Percentiles rank a stretch among this genome's conserved stretches.
Conservation (phyloP, 176 grass and related monocot species). For the Dactylis glomerata region DNA sequence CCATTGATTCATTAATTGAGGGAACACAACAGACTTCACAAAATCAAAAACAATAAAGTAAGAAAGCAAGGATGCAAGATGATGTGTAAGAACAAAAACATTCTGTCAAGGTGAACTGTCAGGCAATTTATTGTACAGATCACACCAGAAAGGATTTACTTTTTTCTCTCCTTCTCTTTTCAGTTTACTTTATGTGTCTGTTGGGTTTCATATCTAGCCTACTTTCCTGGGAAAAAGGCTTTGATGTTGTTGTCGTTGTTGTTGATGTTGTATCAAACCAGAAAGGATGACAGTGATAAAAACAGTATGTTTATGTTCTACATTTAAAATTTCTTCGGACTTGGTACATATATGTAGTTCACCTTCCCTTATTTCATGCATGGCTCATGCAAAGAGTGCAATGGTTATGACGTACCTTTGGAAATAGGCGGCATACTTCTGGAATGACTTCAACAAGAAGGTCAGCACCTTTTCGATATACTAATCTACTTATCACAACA, state of each 20-base stretch:
- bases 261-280: too few species aligned
- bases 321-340: not conserved
- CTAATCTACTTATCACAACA: conserved; percentile 87
- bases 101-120: not conserved
- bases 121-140: not conserved
- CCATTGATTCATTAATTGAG: not conserved
- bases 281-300: conserved; percentile 20
- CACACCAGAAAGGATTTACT: conserved; percentile 13
- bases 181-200: too few species aligned
- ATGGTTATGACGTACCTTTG: conserved; percentile 59
- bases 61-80: not conserved
- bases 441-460: conserved; percentile 99
- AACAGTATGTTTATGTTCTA: not conserved
- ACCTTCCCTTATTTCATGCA: not conserved
- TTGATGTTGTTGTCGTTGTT: too few species aligned
- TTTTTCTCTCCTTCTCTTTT: too few species aligned
- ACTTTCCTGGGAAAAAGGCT: too few species aligned
- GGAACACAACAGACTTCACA: not conserved
- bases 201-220: too few species aligned
- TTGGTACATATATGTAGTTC: not conserved
- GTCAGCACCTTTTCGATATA: conserved; percentile 90
- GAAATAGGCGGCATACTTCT: conserved; percentile 75
- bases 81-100: not conserved
- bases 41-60: conserved; percentile 16
- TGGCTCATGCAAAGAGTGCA: not conserved